Conservation (phyloP, 495 filamentous ascomycete genomes). For the Talaromyces wortmannii region DNA sequence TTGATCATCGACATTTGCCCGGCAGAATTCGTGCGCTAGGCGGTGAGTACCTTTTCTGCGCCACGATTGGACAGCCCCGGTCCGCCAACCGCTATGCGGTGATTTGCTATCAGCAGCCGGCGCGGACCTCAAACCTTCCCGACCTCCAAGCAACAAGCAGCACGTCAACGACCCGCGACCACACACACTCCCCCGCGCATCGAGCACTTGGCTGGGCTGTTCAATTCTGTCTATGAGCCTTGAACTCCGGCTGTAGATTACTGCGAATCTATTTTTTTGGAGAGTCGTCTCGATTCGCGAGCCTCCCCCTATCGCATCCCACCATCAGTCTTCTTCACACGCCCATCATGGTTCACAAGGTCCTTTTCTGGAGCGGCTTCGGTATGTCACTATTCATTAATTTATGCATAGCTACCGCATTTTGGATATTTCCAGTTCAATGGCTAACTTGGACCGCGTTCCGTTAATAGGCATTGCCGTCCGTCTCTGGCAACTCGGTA, state of each 20-base stretch:
- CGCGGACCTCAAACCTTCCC: background rate
- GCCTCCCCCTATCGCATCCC: background rate
- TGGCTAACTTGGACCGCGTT: background rate
- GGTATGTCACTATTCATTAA: slow-evolving; percentile 50
- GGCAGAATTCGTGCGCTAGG: slow-evolving; percentile 12
- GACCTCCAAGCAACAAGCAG: slow-evolving; percentile 1
- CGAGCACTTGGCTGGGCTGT: background rate
- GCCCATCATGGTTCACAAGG: slow-evolving; percentile 59
- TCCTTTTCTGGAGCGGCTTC: slow-evolving; percentile 96
- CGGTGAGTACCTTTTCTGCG: slow-evolving; percentile 10
- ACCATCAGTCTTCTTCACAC: slow-evolving; percentile 7
- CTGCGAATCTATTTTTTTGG: background rate
- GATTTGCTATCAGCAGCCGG: background rate
- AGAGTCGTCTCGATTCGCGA: background rate
- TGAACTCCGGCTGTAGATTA: background rate
- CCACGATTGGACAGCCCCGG: background rate
- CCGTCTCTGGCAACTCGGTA: slow-evolving; percentile 91
- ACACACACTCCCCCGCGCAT: slow-evolving; percentile 1
- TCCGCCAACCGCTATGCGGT: slow-evolving; percentile 1
- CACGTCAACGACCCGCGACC: slow-evolving; percentile 1
- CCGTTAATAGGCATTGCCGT: slow-evolving; percentile 66
- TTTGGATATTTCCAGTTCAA: background rate
- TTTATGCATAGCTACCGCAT: background rate
- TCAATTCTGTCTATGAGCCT: background rate
- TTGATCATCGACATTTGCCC: slow-evolving; percentile 4